Conservation (phyloP, 495 filamentous ascomycete genomes). For the Penicillium salamii region DNA sequence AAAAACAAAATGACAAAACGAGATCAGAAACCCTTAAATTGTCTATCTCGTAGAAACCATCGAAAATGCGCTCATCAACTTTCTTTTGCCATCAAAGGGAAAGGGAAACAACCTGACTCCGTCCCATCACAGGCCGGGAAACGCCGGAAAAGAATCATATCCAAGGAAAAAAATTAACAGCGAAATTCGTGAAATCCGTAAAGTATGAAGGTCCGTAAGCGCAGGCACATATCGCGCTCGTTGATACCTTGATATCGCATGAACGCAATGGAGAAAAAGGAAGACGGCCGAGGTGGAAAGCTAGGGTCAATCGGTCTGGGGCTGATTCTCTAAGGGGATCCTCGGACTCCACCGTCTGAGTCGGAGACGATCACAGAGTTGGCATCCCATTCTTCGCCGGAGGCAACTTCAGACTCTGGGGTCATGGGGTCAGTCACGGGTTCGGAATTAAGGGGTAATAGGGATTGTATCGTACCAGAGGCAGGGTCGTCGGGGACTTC, state of each 20-base stretch:
- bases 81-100: not conserved
- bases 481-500: conserved; percentile 35
- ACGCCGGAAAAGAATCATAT: not conserved
- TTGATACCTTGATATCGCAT: conserved; percentile 1
- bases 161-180: not conserved
- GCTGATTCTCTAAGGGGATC: conserved; percentile 25
- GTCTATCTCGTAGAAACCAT: not conserved
- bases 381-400: conserved; percentile 46
- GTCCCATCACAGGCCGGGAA: not conserved
- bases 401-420: conserved; percentile 43
- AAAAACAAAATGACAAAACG: not conserved
- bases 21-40: conserved; percentile 1
- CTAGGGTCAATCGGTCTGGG: not conserved
- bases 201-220: not conserved
- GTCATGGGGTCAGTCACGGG: conserved; percentile 15
- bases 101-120: not conserved
- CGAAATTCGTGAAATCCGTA: conserved; percentile 8
- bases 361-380: conserved; percentile 43
- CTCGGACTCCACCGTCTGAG: conserved; percentile 41
- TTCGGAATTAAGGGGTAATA: conserved; percentile 5
- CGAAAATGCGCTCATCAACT: not conserved
- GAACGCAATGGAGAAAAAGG: conserved; percentile 1
- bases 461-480: conserved; percentile 36
- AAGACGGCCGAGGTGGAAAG: too few species aligned
- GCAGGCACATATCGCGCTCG: conserved; percentile 1